Base-by-base conservation (phyloP, 768 basidiomycete genomes). In the Lentinus brumalis region DNA sequence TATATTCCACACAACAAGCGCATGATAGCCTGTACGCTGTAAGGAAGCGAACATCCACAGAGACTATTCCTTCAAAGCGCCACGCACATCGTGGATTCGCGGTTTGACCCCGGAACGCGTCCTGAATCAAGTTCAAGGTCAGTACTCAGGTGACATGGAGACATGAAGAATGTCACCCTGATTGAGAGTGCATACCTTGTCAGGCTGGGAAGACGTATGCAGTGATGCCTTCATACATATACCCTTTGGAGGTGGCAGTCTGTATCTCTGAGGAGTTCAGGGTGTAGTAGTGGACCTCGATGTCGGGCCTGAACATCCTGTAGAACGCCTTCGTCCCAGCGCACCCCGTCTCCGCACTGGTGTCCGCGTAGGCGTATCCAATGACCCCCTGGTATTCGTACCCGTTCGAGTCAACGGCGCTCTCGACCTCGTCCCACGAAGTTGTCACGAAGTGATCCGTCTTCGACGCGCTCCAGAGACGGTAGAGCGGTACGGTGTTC, bases 361-460 rank as follows among this genome's bases (percentile, higher is more conserved):
- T 32, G 35, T 35, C 35, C 11, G 35, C 35, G 41, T 55, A 55
- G 40, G 29, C 30, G 42, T 44, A 55, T 21, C 40, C 40, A 4
- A 26, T 45, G 26, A 55, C 31, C 41, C 41, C 41, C 41, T 55
- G 26, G 26, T 55, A 55, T 21, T 21, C 14, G 53, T 55, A 55
- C 42, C 53, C 53, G 50, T 35, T 32, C 11, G 9, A 30, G 41
- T 31, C 31, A 14, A 45, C 53, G 8, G 53, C 40, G 14, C 16
- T 30, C 30, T 55, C 30, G 3, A 45, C 53, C 53, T 55, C 53
- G 16, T 16, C 53, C 42, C 42, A 42, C 14, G 40, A 44, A 6
- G 53, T 45, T 41, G 52, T 53, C 18, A 53, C 39, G 38, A 40
- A 53, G 52, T 53, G 52, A 14, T 53, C 52, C n/a, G 38, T 55